A percentile compares a stretch with the other conserved stretches of the same genome.
Conservation (phyloP, 768 basidiomycete genomes). For the Zangia roseola region DNA sequence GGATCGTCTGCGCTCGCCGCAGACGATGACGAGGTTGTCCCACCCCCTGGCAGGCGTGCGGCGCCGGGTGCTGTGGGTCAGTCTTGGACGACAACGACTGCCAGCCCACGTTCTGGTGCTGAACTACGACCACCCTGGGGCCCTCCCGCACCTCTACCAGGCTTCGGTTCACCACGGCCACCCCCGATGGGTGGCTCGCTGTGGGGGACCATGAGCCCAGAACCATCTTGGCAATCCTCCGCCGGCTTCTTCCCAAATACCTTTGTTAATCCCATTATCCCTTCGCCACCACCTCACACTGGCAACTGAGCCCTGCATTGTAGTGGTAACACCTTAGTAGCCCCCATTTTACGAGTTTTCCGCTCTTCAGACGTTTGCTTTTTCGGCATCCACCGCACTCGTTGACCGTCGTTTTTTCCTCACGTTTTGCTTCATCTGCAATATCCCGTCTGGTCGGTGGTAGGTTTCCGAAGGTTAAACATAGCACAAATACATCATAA, state of each 20-base stretch:
- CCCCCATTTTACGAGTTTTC: neutral
- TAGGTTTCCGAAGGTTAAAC: constrained; percentile 24
- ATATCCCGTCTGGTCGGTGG: constrained; percentile 14
- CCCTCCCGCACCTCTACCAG: constrained; percentile 33
- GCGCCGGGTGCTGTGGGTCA: constrained; percentile 42
- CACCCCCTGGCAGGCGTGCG: constrained; percentile 45
- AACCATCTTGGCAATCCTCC: constrained; percentile 51
- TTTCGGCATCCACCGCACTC: neutral
- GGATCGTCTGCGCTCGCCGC: constrained; percentile 78
- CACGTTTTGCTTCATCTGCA: constrained; percentile 28
- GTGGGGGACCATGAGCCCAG: constrained; percentile 42
- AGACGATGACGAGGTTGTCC: constrained; percentile 79
- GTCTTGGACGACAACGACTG: constrained; percentile 46
- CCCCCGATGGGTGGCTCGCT: constrained; percentile 34
- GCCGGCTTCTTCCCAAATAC: constrained; percentile 45
- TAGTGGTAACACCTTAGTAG: constrained; percentile 20
- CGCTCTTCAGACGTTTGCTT: constrained; percentile 16
- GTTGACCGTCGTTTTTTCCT: neutral
- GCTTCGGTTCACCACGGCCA: constrained; percentile 35
- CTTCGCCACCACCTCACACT: constrained; percentile 47
- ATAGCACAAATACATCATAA: constrained; percentile 38
- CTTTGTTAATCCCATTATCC: constrained; percentile 47
- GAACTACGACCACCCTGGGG: constrained; percentile 49
- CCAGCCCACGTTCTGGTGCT: constrained; percentile 45
- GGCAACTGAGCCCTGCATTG: constrained; percentile 31